phyloP scores from a whole-genome alignment of 176 grass and related monocot species.

The Oryza glaberrima region DNA sequence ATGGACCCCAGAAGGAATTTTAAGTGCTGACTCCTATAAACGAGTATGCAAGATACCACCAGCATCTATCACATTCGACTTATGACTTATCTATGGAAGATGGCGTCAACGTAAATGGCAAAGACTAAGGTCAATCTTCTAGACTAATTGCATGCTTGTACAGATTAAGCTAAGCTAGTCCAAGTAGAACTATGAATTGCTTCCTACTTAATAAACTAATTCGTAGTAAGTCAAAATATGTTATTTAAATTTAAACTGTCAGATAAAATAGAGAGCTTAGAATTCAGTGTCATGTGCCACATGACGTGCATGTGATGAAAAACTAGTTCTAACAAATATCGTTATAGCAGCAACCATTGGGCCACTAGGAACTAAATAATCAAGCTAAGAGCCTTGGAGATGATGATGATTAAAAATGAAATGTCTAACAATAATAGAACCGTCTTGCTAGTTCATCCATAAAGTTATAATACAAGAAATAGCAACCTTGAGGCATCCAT shows the following conservation, averaged over 20 bases:
- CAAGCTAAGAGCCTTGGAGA: background rate
- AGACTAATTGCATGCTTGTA: background rate
- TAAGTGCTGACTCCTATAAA: background rate
- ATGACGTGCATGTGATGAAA: background rate
- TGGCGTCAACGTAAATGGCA: background rate
- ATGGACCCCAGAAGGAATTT: background rate
- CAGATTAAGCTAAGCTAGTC: conserved; percentile 3
- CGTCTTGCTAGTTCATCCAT: conserved; percentile 17
- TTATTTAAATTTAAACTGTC: background rate
- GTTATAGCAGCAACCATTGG: background rate
- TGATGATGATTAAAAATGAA: conserved; percentile 8
- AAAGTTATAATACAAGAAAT: conserved; percentile 6
- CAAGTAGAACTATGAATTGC: background rate
- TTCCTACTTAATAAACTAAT: background rate
- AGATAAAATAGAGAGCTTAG: background rate
- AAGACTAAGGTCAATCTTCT: background rate
- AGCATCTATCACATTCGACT: background rate
- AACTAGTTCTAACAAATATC: background rate
- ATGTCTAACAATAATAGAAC: conserved; percentile 17
- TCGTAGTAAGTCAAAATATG: background rate
- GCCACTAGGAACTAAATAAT: background rate
- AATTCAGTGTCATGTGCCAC: conserved; percentile 5
- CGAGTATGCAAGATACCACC: background rate
- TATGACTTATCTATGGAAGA: background rate
- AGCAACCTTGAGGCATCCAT: conserved; percentile 98